Evolutionary conservation across 345 rosid genomes (phyloP), one percentile per base, ranked within the genome.

Genomic region (Cardamine chenopodiifolia): DNA sequence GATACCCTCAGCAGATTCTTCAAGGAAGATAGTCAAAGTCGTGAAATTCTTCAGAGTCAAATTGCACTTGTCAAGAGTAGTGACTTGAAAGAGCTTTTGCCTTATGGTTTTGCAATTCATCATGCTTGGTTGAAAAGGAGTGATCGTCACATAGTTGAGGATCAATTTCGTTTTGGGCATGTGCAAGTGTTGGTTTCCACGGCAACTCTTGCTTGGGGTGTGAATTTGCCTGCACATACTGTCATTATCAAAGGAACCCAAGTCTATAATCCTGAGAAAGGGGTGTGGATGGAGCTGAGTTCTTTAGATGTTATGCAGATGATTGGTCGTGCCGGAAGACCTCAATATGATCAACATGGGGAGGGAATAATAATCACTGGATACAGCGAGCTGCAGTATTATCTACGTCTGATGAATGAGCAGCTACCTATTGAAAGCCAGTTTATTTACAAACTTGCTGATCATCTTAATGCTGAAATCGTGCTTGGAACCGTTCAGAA

Each of bases 171-270:
- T 4, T 83, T 76, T n/a, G 83, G 90, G 32, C 80, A 87, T 74
- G 86, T 93, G 4, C 96, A 91, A 74, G 94, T 91, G 58, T 72
- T 93, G 86, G 83, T 91, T 74, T 93, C 96, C 29, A 89, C 96
- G 25, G 96, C 98, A 52, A 91, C 98, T 64, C 98, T 93, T 64
- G 92, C 96, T n/a, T 93, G 97, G 98, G 96, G 97, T 65, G 98
- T 91, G 61, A 93, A 93, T 73, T 82, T 93, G 80, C 94, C 91
- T 70, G 97, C 97, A 22, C 89, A 88, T 52, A 82, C 94, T 44
- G 98, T 91, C 73, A 93, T 93, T 62, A 93, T 93, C 40, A 91
- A 93, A 78, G 94, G 96, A 65, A 91, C 97, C 4, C 91, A 91
- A 81, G 85, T 93, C 42, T 93, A 93, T 76, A 87, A 86, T 80